phyloP scores from a whole-genome alignment of 139 green algal species.

The Cymbomonas tetramitiformis region DNA sequence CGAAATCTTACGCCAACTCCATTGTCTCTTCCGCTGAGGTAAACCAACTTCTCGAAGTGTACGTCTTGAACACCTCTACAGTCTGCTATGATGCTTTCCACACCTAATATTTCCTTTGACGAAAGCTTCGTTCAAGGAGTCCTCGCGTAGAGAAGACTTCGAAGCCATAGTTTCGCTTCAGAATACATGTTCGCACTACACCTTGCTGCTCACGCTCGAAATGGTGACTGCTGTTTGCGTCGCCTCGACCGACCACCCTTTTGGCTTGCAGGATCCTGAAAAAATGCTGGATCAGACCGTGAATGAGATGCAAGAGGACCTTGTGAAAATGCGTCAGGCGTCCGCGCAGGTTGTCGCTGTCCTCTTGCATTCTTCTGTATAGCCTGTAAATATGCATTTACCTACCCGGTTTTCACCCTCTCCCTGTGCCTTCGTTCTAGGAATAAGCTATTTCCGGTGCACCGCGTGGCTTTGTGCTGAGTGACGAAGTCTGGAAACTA shows the following conservation, averaged over 20 bases:
- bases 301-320: slow-evolving; percentile 88
- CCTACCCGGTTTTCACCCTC: not conserved
- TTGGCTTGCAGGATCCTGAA: slow-evolving; percentile 95
- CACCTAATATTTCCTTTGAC: too few relatives aligned
- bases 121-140: too few relatives aligned
- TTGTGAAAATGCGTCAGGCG: slow-evolving; percentile 93
- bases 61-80: not conserved
- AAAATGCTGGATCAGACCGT: slow-evolving; percentile 95
- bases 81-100: not conserved
- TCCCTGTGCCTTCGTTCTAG: not conserved
- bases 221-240: not conserved
- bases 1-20: slow-evolving; percentile 78
- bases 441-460: too few relatives aligned
- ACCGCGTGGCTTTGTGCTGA: slow-evolving; percentile 1
- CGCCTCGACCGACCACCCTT: too few relatives aligned
- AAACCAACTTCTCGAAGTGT: too few relatives aligned
- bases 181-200: not conserved
- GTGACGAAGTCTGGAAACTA: slow-evolving; percentile 30
- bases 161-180: not conserved
- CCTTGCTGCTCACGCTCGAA: not conserved
- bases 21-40: slow-evolving; percentile 19
- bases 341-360: slow-evolving; percentile 62
- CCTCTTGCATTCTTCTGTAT: not conserved
- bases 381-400: not conserved
- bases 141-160: not conserved